Percentiles rank a stretch among this genome's conserved stretches.
phyloP scores from a whole-genome alignment of 2,329 filamentous ascomycete species.

The Hypoxylon sp. region DNA sequence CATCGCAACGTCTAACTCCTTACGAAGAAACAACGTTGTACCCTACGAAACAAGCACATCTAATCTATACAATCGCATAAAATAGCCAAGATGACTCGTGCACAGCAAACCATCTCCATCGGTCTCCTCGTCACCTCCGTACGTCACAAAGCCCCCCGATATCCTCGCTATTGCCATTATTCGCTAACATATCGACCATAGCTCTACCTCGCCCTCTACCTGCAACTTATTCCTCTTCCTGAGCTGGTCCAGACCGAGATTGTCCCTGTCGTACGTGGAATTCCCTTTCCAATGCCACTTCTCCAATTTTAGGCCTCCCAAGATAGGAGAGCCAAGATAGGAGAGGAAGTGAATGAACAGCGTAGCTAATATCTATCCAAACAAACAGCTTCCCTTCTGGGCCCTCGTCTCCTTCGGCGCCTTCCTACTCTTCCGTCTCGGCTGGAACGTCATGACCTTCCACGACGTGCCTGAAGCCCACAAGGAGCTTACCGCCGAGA shows the following conservation, averaged over 20 bases:
- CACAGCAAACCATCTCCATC: conserved; percentile 89
- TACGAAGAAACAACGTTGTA: too few species aligned
- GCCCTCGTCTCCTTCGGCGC: conserved; percentile 88
- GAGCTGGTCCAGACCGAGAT: conserved; percentile 81
- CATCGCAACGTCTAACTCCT: not conserved
- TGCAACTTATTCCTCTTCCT: conserved; percentile 84
- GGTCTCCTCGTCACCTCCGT: conserved; percentile 89
- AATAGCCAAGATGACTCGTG: conserved; percentile 84
- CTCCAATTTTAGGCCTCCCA: too few species aligned
- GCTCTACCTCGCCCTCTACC: conserved; percentile 89
- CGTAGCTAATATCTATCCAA: not conserved
- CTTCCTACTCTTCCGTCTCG: conserved; percentile 90
- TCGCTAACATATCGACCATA: conserved; percentile 50
- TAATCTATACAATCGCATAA: not conserved
- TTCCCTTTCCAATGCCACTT: conserved; percentile 1
- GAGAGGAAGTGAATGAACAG: not conserved
- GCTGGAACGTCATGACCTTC: conserved; percentile 93
- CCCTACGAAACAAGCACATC: not conserved
- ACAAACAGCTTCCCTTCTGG: conserved; percentile 85
- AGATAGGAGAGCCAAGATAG: too few species aligned
- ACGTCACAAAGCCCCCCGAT: conserved; percentile 51
- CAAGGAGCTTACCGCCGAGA: conserved; percentile 86
- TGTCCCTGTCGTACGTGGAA: conserved; percentile 80
- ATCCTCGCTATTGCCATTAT: not conserved
- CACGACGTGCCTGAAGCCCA: conserved; percentile 94